Percentiles rank a stretch among this genome's conserved stretches.
phyloP scores from a whole-genome alignment of 2,329 filamentous ascomycete genomes.

The Tolypocladium nubicola region DNA sequence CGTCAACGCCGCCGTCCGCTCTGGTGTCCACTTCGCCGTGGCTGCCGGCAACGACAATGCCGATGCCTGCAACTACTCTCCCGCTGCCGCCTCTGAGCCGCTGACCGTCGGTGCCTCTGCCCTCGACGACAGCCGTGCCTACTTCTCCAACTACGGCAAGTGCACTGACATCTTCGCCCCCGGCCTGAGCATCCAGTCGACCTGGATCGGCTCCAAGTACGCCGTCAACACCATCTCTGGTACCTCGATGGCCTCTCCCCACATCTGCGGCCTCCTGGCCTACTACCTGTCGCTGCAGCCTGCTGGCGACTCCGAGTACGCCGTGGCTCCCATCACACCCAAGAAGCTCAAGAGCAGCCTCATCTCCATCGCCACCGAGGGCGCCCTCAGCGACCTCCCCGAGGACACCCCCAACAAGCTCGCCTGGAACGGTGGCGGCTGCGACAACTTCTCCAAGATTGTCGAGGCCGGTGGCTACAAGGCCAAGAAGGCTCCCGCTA shows the following conservation, averaged over 20 bases:
- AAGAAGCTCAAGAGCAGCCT: conserved; percentile 88
- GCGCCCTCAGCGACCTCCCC: conserved; percentile 71
- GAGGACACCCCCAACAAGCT: conserved; percentile 85
- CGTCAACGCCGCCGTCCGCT: conserved; percentile 85
- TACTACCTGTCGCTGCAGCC: conserved; percentile 98
- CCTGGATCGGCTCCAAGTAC: conserved; percentile 95
- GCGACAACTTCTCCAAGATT: conserved; percentile 81
- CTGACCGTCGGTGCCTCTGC: conserved; percentile 94
- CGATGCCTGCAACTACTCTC: conserved; percentile 98
- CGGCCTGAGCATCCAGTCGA: conserved; percentile 92
- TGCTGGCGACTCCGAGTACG: conserved; percentile 77
- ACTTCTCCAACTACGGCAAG: conserved; percentile 99
- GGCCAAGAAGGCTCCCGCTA: conserved; percentile 30
- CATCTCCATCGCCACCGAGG: conserved; percentile 71
- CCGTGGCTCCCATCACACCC: conserved; percentile 80
- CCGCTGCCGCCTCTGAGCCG: conserved; percentile 81
- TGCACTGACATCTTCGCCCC: conserved; percentile 99
- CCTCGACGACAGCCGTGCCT: conserved; percentile 88
- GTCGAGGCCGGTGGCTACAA: conserved; percentile 64
- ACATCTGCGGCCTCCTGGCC: conserved; percentile 90
- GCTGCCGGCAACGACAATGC: conserved; percentile 98
- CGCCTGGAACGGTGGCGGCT: conserved; percentile 97
- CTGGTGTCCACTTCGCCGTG: conserved; percentile 93
- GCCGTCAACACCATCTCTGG: conserved; percentile 98
- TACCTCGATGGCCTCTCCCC: conserved; percentile 97